phyloP scores from a whole-genome alignment of 768 basidiomycete species.

The Obba rivulosa region DNA sequence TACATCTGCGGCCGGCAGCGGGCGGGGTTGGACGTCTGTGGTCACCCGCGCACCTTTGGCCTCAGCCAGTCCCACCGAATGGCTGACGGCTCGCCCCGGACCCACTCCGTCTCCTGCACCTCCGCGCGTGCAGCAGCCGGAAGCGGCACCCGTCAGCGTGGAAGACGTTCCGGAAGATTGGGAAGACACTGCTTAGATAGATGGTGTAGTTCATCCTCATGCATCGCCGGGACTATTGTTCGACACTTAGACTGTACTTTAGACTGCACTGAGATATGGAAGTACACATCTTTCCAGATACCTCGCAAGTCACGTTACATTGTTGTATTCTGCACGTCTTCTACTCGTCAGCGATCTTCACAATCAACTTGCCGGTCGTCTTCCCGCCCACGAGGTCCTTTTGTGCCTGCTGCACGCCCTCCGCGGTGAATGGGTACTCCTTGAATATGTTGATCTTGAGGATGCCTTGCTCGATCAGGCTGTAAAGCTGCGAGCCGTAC shows the following conservation, averaged over 20 bases:
- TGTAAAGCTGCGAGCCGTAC: conserved; percentile 65
- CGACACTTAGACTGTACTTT: no score
- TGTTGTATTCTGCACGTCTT: background rate
- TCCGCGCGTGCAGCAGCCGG: background rate
- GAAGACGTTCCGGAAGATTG: conserved; percentile 45
- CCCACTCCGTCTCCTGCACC: conserved; percentile 6
- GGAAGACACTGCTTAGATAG: conserved; percentile 46
- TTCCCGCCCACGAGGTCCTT: conserved; percentile 66
- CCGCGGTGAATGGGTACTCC: conserved; percentile 80
- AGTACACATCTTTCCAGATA: background rate
- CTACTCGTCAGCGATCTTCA: conserved; percentile 48
- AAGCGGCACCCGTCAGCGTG: background rate
- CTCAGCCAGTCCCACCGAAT: conserved; percentile 9
- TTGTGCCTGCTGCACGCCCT: conserved; percentile 75
- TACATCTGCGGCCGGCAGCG: conserved; percentile 1
- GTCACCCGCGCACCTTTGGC: conserved; percentile 18
- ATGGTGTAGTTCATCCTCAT: no score
- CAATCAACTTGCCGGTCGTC: conserved; percentile 81
- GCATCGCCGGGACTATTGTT: no score
- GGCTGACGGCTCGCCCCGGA: conserved; percentile 1
- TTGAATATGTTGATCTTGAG: conserved; percentile 66
- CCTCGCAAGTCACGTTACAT: background rate
- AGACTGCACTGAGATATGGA: no score
- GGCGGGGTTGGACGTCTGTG: conserved; percentile 30
- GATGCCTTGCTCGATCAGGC: conserved; percentile 48